Evolutionary conservation across 441 rosid species (phyloP), one percentile per base, ranked within the genome.

Genomic region (Manihot esculenta): DNA sequence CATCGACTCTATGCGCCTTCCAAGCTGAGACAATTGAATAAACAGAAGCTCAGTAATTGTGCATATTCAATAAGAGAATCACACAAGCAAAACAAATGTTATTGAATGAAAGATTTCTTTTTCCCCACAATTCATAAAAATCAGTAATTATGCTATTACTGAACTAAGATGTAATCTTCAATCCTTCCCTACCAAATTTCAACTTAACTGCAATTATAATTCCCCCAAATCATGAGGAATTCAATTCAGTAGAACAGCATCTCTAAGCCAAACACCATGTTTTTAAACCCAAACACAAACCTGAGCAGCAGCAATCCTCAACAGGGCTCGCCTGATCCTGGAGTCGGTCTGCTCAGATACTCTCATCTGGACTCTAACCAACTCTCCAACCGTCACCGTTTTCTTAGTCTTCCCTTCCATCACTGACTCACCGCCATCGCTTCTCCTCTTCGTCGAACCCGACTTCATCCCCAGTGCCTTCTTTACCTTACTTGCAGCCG

Each of bases 401-500:
- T 83, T 86, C 81, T 80, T 91, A 51, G 69, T 56, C 76, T 75
- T 84, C 78, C 72, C 79, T 27, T 70, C 84, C 68, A 70, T 68
- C 73, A 33, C 79, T 26, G 80, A 66, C 12, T 81, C 87, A n/a
- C 68, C 86, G n/a, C 66, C 67, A 12, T 66, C 54, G 50, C 21
- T 49, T 51, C 80, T 80, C 72, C 63, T 78, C 71, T 51, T 87
- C 49, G 70, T 71, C 66, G 86, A 81, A 68, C 58, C 13, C 48
- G 74, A 60, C 72, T 74, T 88, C 80, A 95, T 81, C 47, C 99
- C 97, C 12, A 95, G 78, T n/a, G 97, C 95, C 77, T 86, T 93
- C 90, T 95, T 95, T 84, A 95, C 89, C 83, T 89, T 91, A 75
- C 97, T 93, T 0, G 99, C 93, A n/a, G 97, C 99, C 27, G 91